These are phyloP conservation scores for Auricularia cornea DNA, from an alignment of 768 basidiomycete genomes.

Conservation along the genomic window DNA sequence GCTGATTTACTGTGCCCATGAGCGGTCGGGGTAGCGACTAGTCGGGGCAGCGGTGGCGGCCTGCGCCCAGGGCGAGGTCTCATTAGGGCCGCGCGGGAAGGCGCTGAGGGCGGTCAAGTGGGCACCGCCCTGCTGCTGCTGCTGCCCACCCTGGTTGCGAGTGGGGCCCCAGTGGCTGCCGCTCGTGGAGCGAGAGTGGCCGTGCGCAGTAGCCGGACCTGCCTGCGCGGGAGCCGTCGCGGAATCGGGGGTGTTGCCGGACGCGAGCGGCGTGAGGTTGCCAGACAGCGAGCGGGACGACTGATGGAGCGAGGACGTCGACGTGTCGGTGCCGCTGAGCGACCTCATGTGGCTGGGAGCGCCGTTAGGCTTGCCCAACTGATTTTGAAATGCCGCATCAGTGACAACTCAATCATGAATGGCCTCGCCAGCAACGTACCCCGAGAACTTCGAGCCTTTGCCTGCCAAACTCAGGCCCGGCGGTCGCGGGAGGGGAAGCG, in stretches of 20 bases:
- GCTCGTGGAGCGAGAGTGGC: neutral
- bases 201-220: neutral
- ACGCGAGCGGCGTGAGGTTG: neutral
- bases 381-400: neutral
- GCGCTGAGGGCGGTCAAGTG: neutral
- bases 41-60: neutral
- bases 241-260: neutral
- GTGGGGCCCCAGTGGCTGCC: neutral
- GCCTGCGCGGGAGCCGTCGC: neutral
- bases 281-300: neutral
- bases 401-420: neutral
- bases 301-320: neutral
- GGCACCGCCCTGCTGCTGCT: neutral
- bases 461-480: conserved; percentile 77
- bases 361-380: neutral
- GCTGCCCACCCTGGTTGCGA: neutral
- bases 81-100: neutral
- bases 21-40: neutral
- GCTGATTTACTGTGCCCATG: neutral
- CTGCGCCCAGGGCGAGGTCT: neutral
- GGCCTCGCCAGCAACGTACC: neutral
- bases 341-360: neutral
- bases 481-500: conserved; percentile 74
- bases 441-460: conserved; percentile 24
- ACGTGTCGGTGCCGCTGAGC: neutral